Evolutionary conservation across 2,329 filamentous ascomycete species (phyloP).

Genomic region (Aureobasidium sp.): DNA sequence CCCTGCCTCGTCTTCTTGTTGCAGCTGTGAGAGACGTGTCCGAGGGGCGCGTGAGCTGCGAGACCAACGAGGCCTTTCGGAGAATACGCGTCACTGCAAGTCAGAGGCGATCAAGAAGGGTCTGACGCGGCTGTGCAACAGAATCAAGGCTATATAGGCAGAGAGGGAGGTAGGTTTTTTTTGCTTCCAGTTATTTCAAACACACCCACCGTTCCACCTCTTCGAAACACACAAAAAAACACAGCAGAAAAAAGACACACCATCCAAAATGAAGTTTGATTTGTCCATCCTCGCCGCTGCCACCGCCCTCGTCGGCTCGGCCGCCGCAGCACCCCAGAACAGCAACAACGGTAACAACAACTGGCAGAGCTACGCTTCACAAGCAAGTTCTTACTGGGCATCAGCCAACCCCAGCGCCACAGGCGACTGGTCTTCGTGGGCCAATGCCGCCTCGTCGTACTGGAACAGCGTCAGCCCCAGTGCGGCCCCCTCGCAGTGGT

Average conservation of each 20-base stretch:
- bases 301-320: conserved; percentile 9
- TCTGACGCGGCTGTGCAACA: conserved; percentile 14
- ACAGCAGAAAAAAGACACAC: not conserved
- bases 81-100: conserved; percentile 12
- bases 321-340: conserved; percentile 3
- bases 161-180: not conserved
- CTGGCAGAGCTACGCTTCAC: conserved; percentile 14
- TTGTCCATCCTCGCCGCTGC: conserved; percentile 9
- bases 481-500: conserved; percentile 12
- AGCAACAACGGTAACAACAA: conserved; percentile 9
- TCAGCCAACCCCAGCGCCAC: conserved; percentile 20
- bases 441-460: conserved; percentile 23
- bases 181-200: not conserved
- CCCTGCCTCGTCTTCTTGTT: not conserved
- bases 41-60: not conserved
- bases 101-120: not conserved
- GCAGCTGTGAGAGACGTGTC: not conserved
- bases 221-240: not conserved
- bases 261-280: conserved; percentile 10
- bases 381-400: conserved; percentile 15
- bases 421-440: conserved; percentile 25
- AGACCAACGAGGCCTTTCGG: not conserved
- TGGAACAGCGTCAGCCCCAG: conserved; percentile 13
- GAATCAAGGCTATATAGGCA: conserved; percentile 14
- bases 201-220: not conserved